phyloP scores from a whole-genome alignment of 495 filamentous ascomycete genomes.

The Achaetomiella virescens region DNA sequence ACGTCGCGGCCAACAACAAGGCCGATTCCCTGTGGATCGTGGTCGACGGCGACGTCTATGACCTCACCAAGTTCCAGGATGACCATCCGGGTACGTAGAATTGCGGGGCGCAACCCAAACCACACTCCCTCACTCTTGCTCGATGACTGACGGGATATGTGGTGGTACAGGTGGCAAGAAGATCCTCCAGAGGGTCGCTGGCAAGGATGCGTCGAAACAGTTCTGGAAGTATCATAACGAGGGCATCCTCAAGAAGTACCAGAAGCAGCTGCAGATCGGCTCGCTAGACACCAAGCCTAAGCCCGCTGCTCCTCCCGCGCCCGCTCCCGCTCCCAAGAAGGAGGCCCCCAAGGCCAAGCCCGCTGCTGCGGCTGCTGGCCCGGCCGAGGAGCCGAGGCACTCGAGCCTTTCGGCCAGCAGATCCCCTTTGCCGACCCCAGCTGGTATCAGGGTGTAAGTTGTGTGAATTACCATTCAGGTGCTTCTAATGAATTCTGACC shows the following conservation, averaged over 20 bases:
- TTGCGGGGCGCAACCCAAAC: background rate
- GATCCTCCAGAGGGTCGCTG: constrained; percentile 87
- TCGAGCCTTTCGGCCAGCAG: constrained; percentile 79
- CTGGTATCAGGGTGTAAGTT: constrained; percentile 92
- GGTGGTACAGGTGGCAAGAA: constrained; percentile 76
- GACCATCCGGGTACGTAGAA: constrained; percentile 69
- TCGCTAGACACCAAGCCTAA: constrained; percentile 82
- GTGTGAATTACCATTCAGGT: too few species aligned
- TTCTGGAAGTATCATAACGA: constrained; percentile 99
- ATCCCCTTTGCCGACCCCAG: constrained; percentile 88
- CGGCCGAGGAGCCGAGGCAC: constrained; percentile 57
- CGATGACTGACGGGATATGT: constrained; percentile 9
- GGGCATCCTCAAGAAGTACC: constrained; percentile 92
- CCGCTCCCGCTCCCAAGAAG: constrained; percentile 49
- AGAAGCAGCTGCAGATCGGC: constrained; percentile 78
- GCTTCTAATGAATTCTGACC: background rate
- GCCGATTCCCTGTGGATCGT: constrained; percentile 79
- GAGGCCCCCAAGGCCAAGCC: constrained; percentile 45
- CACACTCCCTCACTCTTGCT: background rate
- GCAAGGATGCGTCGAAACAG: constrained; percentile 95
- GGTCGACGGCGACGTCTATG: constrained; percentile 94
- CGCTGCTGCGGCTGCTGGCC: constrained; percentile 45
- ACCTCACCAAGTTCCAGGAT: constrained; percentile 88
- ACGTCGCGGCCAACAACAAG: constrained; percentile 89
- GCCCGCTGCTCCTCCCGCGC: constrained; percentile 46